Conservation (phyloP, 306 rosid genomes). For the Gastrolobium bilobum region DNA sequence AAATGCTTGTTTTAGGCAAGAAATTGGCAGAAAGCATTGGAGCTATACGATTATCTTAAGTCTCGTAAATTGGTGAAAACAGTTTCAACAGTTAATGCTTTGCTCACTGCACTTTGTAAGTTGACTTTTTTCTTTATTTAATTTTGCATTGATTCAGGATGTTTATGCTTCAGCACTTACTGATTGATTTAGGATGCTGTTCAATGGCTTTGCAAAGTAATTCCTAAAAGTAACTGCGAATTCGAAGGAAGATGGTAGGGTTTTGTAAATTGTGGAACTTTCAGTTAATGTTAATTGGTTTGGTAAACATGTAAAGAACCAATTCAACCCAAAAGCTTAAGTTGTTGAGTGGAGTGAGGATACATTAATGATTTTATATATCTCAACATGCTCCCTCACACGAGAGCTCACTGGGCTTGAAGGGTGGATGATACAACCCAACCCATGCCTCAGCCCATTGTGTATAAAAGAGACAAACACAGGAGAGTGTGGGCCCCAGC, state of each 20-base stretch:
- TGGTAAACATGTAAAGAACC: no score
- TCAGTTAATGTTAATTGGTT: slow-evolving; percentile 37
- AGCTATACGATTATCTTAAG: slow-evolving; percentile 82
- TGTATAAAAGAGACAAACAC: no score
- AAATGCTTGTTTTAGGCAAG: slow-evolving; percentile 72
- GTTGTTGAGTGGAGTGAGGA: no score
- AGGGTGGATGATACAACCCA: no score
- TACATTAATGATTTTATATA: no score
- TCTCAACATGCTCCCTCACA: no score
- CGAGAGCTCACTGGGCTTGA: no score
- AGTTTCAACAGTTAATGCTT: slow-evolving; percentile 92
- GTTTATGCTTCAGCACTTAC: slow-evolving; percentile 37
- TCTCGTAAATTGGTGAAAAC: slow-evolving; percentile 64
- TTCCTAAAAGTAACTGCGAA: slow-evolving; percentile 25
- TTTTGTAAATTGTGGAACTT: slow-evolving; percentile 5
- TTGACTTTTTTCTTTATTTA: slow-evolving; percentile 28
- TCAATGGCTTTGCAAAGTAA: slow-evolving; percentile 31
- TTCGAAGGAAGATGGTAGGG: slow-evolving; percentile 34
- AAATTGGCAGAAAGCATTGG: slow-evolving; percentile 89
- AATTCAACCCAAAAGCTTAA: no score
- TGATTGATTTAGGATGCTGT: slow-evolving; percentile 27
- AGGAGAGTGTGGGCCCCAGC: no score
- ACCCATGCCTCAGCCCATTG: no score
- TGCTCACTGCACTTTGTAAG: slow-evolving; percentile 96
- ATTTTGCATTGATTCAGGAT: slow-evolving; percentile 27